These are phyloP conservation scores for Erythrophleum fordii DNA, from an alignment of 306 rosid species.

Conservation along the genomic window DNA sequence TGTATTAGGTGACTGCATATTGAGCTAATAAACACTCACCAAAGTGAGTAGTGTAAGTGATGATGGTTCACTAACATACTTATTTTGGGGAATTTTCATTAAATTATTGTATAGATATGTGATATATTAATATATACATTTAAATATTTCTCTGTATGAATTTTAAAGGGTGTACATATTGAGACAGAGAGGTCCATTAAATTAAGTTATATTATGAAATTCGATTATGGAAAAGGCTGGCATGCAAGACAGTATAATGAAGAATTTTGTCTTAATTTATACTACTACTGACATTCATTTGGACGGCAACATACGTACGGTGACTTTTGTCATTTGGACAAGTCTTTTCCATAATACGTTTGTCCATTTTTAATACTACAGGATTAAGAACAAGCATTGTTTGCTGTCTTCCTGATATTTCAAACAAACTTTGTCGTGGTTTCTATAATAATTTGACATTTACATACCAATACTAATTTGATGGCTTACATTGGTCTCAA, in stretches of 20 bases:
- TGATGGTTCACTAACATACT: too few relatives aligned
- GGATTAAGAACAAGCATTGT: slow-evolving; percentile 22
- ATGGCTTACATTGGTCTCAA: neutral
- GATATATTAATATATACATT: too few relatives aligned
- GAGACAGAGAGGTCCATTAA: neutral
- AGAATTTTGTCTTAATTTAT: too few relatives aligned
- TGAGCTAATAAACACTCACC: too few relatives aligned
- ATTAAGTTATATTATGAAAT: neutral
- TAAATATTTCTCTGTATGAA: neutral
- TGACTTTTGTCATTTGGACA: neutral
- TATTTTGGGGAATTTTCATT: too few relatives aligned
- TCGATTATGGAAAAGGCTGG: neutral
- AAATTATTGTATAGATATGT: too few relatives aligned
- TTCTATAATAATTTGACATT: neutral
- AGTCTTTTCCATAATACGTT: neutral
- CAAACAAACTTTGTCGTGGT: slow-evolving; percentile 10
- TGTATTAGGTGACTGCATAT: neutral
- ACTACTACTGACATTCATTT: neutral
- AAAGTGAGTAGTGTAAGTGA: too few relatives aligned
- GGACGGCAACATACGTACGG: neutral
- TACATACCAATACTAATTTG: neutral
- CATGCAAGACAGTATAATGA: neutral
- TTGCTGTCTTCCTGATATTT: slow-evolving; percentile 8
- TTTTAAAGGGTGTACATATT: neutral
- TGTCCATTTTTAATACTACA: neutral